These are phyloP conservation scores for Zygoascus sp. DNA, from an alignment of 1,139 yeast species.

Conservation along the genomic window DNA sequence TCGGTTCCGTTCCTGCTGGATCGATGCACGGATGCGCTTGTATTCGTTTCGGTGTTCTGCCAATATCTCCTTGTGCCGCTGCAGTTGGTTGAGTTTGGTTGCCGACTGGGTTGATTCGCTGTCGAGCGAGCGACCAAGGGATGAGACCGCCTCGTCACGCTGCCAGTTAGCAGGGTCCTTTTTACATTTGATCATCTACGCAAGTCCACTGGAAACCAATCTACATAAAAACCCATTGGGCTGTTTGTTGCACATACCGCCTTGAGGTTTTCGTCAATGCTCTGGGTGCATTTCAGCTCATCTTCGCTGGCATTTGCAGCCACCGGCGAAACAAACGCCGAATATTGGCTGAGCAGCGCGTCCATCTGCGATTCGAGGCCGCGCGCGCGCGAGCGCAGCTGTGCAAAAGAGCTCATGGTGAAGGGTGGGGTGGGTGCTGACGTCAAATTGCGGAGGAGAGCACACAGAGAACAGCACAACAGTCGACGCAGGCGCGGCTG, in stretches of 20 bases:
- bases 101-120: conserved; percentile 59
- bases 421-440: neutral
- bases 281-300: conserved; percentile 40
- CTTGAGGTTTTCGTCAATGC: conserved; percentile 16
- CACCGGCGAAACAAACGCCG: conserved; percentile 50
- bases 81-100: conserved; percentile 73
- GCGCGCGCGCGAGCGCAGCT: conserved; percentile 52
- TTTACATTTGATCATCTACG: too few species aligned
- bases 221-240: too few species aligned
- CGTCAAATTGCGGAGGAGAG: neutral
- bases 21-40: conserved; percentile 52
- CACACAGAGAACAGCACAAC: neutral
- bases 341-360: conserved; percentile 46
- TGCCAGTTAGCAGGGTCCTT: conserved; percentile 14
- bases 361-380: conserved; percentile 56
- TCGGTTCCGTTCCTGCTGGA: conserved; percentile 71
- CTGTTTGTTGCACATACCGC: conserved; percentile 30
- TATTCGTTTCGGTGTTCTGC: conserved; percentile 66
- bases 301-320: conserved; percentile 46
- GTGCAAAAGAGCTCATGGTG: conserved; percentile 38
- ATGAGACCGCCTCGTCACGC: conserved; percentile 42
- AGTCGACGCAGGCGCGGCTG: neutral
- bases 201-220: too few species aligned
- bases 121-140: conserved; percentile 46
- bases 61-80: conserved; percentile 74